Evolutionary conservation across 2,329 filamentous ascomycete genomes (phyloP).

Genomic region (Aspergillus fischeri): DNA sequence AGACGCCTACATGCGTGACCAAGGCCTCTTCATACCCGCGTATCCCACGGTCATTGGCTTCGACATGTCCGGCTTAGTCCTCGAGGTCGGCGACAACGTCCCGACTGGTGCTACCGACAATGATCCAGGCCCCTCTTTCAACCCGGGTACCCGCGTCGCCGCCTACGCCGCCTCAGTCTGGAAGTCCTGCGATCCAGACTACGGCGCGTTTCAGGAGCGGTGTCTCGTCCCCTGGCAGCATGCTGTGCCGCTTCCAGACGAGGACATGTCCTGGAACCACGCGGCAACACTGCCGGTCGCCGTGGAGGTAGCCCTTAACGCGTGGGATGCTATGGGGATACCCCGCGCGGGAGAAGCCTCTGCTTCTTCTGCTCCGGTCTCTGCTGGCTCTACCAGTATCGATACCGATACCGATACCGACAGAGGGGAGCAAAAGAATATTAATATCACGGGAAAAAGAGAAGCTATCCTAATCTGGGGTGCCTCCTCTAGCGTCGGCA

Average conservation of each 20-base stretch:
- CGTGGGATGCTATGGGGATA: constrained; percentile 40
- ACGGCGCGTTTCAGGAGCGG: constrained; percentile 46
- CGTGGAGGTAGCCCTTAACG: constrained; percentile 33
- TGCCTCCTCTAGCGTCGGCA: constrained; percentile 45
- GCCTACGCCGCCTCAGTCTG: constrained; percentile 41
- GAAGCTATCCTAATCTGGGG: constrained; percentile 44
- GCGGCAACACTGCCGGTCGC: constrained; percentile 42
- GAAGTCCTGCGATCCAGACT: constrained; percentile 43
- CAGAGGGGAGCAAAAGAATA: neutral
- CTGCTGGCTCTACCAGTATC: too few relatives aligned
- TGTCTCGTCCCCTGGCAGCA: constrained; percentile 44
- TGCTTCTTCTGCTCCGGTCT: constrained; percentile 5
- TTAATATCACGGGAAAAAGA: constrained; percentile 12
- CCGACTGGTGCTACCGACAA: constrained; percentile 17
- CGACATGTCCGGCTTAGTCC: constrained; percentile 44
- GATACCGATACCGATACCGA: too few relatives aligned
- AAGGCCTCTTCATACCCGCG: constrained; percentile 38
- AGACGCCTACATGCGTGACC: constrained; percentile 41
- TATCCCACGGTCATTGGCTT: constrained; percentile 40
- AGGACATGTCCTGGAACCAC: constrained; percentile 35
- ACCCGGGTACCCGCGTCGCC: constrained; percentile 35
- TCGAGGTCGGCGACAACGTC: constrained; percentile 40
- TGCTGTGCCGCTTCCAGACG: constrained; percentile 31
- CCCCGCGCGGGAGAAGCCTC: constrained; percentile 14
- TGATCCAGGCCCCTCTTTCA: constrained; percentile 18